Conservation (phyloP, 345 rosid genomes). For the Ceriops tagal region DNA sequence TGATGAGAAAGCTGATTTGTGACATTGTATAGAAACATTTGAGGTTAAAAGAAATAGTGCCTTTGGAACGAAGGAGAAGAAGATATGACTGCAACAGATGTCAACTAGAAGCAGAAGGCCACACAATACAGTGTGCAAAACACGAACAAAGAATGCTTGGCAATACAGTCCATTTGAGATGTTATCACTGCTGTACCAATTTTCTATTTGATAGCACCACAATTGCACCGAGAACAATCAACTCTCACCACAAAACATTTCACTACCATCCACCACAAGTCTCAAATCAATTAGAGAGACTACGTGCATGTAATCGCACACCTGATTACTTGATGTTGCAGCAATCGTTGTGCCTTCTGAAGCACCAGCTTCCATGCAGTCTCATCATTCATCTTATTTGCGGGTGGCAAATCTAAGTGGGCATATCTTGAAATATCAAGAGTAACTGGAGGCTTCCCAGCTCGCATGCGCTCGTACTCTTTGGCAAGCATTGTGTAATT, state of each 20-base stretch:
- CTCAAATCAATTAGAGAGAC: not conserved
- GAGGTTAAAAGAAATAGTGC: no score
- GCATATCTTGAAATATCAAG: conserved; percentile 70
- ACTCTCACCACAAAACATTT: not conserved
- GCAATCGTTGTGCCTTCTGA: conserved; percentile 72
- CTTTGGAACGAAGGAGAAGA: no score
- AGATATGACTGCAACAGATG: no score
- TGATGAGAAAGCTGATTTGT: not conserved
- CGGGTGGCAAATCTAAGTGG: conserved; percentile 58
- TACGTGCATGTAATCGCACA: conserved; percentile 15
- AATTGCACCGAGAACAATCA: not conserved
- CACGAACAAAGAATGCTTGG: no score
- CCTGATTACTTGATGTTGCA: conserved; percentile 80
- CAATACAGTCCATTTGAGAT: not conserved
- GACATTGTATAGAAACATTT: no score
- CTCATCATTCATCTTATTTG: conserved; percentile 70
- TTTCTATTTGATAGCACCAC: not conserved
- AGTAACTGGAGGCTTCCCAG: conserved; percentile 79
- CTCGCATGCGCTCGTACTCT: conserved; percentile 90
- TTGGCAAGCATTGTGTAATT: conserved; percentile 76
- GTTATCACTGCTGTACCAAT: not conserved
- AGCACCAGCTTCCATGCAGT: conserved; percentile 82
- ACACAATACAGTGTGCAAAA: no score
- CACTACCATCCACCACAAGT: not conserved
- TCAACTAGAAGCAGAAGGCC: no score